These are phyloP conservation scores for Yamadazyma insecticola DNA, from an alignment of 805 yeast species.

Conservation along the genomic window DNA sequence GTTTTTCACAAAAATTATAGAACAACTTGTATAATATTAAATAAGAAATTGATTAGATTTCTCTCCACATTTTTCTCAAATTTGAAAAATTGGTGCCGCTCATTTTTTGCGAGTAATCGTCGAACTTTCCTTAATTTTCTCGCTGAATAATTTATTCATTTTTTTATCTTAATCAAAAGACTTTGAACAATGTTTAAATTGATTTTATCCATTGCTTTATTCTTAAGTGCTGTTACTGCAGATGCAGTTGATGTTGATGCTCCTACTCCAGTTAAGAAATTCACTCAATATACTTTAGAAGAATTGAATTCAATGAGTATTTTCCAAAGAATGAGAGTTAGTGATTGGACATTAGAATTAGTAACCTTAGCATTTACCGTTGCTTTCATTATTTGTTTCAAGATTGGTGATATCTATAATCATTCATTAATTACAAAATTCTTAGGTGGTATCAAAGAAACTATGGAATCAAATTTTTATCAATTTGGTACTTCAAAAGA, in stretches of 20 bases:
- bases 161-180: too few relatives aligned
- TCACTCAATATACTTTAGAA: constrained; percentile 35
- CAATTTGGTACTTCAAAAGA: constrained; percentile 62
- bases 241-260: too few relatives aligned
- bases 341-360: constrained; percentile 77
- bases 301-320: constrained; percentile 59
- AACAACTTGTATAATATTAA: neutral
- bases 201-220: too few relatives aligned
- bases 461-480: constrained; percentile 63
- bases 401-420: constrained; percentile 59
- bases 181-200: too few relatives aligned
- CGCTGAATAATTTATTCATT: too few relatives aligned
- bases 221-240: too few relatives aligned
- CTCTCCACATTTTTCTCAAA: too few relatives aligned
- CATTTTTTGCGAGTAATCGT: too few relatives aligned
- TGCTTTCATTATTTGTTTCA: constrained; percentile 47
- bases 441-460: constrained; percentile 46
- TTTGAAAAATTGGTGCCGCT: too few relatives aligned
- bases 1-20: neutral
- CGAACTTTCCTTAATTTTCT: too few relatives aligned
- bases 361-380: constrained; percentile 49
- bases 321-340: constrained; percentile 49
- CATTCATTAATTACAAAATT: constrained; percentile 48
- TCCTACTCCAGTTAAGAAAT: constrained; percentile 8
- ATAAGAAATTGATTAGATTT: too few relatives aligned